A percentile compares a stretch with the other conserved stretches of the same genome.
These are phyloP conservation scores for Leucosporidium yakuticum DNA, from an alignment of 768 basidiomycete genomes.

Conservation along the genomic window DNA sequence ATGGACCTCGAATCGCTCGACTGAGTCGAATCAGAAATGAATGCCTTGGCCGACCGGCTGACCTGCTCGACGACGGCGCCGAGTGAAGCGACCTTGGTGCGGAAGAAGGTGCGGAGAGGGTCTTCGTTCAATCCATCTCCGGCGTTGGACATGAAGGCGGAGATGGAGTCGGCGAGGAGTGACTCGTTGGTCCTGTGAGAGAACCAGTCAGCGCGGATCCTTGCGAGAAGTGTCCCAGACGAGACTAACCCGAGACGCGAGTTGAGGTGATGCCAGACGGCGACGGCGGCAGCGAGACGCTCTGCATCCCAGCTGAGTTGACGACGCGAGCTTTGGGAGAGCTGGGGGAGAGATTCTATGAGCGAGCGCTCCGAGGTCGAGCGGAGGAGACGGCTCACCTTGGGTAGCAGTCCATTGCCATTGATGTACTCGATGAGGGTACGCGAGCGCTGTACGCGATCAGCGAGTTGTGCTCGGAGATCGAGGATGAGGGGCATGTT, in stretches of 20 bases:
- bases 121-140: constrained; percentile 63
- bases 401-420: constrained; percentile 69
- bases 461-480: constrained; percentile 66
- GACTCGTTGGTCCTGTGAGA: constrained; percentile 38
- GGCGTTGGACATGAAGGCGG: constrained; percentile 59
- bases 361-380: constrained; percentile 8
- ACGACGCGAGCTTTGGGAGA: constrained; percentile 72
- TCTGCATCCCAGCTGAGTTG: constrained; percentile 74
- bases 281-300: constrained; percentile 71
- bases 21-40: constrained; percentile 46
- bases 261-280: constrained; percentile 60
- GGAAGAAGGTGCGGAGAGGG: constrained; percentile 76
- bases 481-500: constrained; percentile 73
- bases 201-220: background rate
- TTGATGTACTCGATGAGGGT: constrained; percentile 88
- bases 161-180: constrained; percentile 61
- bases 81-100: constrained; percentile 58
- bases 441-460: constrained; percentile 65
- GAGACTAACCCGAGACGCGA: constrained; percentile 41
- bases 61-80: constrained; percentile 63
- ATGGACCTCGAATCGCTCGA: constrained; percentile 44
- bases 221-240: background rate
- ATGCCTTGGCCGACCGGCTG: constrained; percentile 49
- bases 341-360: constrained; percentile 47
- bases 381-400: constrained; percentile 49